Conservation (phyloP, 352 stramenopile genomes). For the Phytophthora sp. region DNA sequence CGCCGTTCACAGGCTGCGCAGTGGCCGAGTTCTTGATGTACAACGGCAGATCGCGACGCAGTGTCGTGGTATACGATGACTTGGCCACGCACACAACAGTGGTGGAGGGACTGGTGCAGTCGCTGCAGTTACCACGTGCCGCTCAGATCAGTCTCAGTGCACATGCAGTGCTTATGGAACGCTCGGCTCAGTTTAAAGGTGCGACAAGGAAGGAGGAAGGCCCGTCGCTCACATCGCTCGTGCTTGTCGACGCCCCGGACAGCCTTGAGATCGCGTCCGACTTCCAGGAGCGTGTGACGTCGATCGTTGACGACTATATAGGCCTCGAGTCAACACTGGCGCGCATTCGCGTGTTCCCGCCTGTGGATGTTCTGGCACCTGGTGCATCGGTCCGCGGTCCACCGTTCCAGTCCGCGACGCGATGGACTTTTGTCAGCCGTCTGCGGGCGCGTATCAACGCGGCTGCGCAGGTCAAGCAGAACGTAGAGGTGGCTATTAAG, state of each 20-base stretch:
- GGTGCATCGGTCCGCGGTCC: constrained; percentile 70
- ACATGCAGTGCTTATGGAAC: constrained; percentile 79
- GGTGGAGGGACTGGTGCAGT: constrained; percentile 77
- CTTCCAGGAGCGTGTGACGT: constrained; percentile 69
- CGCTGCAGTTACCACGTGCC: constrained; percentile 64
- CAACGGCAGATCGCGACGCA: constrained; percentile 50
- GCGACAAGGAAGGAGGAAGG: constrained; percentile 33
- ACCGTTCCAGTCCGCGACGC: constrained; percentile 76
- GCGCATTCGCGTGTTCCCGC: constrained; percentile 67
- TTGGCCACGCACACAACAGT: constrained; percentile 74
- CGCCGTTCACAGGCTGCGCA: constrained; percentile 79
- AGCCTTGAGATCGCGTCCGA: constrained; percentile 52
- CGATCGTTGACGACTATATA: constrained; percentile 78
- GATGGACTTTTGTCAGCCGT: constrained; percentile 70
- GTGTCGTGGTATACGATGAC: constrained; percentile 84
- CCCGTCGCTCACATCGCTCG: constrained; percentile 71
- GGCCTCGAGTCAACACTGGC: constrained; percentile 55
- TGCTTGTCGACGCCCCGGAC: constrained; percentile 70
- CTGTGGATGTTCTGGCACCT: constrained; percentile 68
- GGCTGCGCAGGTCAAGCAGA: constrained; percentile 59
- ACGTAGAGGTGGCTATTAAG: constrained; percentile 60
- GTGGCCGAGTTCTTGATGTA: constrained; percentile 77
- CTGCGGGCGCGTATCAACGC: constrained; percentile 73
- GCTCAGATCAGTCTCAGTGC: constrained; percentile 70
- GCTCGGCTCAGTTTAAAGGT: constrained; percentile 69